Percentiles rank a stretch among this genome's conserved stretches.
Evolutionary conservation across 2,329 filamentous ascomycete genomes (phyloP).

Genomic region (Hymenoscyphus albidus): DNA sequence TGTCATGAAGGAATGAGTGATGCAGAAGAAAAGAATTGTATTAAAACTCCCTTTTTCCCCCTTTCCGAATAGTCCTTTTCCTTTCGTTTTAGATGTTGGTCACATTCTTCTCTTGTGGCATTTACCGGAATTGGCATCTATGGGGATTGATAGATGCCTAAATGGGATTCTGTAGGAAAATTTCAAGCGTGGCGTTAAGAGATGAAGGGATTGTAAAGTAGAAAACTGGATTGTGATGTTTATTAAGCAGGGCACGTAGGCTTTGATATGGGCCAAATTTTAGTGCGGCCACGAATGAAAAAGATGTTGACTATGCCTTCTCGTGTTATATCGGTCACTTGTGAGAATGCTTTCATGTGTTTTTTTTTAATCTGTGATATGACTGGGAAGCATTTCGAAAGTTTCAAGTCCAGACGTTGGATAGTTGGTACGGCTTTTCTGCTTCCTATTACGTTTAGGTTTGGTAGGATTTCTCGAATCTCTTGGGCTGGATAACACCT

Average conservation of each 20-base stretch:
- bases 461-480: no score
- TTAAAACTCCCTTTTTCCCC: not conserved
- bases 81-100: constrained; percentile 3
- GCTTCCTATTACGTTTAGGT: no score
- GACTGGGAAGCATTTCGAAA: no score
- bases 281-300: not conserved
- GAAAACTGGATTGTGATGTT: not conserved
- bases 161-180: not conserved
- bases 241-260: not conserved
- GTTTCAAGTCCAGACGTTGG: no score
- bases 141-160: not conserved
- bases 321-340: not conserved
- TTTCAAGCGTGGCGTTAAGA: constrained; percentile 6
- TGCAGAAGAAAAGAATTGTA: not conserved
- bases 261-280: not conserved
- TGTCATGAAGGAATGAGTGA: constrained; percentile 47
- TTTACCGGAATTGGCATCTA: not conserved
- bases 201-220: constrained; percentile 4
- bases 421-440: no score
- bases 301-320: not conserved
- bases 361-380: not conserved
- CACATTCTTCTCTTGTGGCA: constrained; percentile 2
- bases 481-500: no score
- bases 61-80: not conserved
- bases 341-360: not conserved